These are phyloP conservation scores for Ophiostoma tasmaniense DNA, from an alignment of 2,329 filamentous ascomycete genomes.

Conservation along the genomic window DNA sequence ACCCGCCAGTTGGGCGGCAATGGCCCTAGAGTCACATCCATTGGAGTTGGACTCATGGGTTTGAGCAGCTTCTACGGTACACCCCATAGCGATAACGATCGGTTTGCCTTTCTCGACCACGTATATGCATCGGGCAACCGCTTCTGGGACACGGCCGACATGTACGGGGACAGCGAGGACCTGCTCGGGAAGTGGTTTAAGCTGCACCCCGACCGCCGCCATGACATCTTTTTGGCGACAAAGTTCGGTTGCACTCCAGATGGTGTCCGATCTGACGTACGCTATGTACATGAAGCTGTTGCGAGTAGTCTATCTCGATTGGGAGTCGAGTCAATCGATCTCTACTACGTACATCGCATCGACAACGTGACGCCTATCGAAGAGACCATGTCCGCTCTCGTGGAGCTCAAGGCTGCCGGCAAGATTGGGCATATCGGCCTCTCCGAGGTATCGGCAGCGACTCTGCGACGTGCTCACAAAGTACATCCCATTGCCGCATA, in stretches of 20 bases:
- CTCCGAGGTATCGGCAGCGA: slow-evolving; percentile 40
- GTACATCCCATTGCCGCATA: slow-evolving; percentile 43
- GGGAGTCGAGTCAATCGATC: slow-evolving; percentile 44
- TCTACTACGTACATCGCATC: slow-evolving; percentile 46
- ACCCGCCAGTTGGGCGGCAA: slow-evolving; percentile 38
- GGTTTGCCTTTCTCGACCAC: slow-evolving; percentile 34
- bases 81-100: slow-evolving; percentile 29
- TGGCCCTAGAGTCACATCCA: slow-evolving; percentile 37
- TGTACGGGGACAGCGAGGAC: slow-evolving; percentile 37
- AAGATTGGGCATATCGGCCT: slow-evolving; percentile 51
- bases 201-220: slow-evolving; percentile 30
- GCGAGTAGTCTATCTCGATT: slow-evolving; percentile 37
- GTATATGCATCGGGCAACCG: slow-evolving; percentile 34
- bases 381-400: slow-evolving; percentile 40
- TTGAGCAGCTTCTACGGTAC: slow-evolving; percentile 22
- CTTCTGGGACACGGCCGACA: slow-evolving; percentile 38
- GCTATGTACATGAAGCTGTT: slow-evolving; percentile 23
- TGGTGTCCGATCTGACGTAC: slow-evolving; percentile 25
- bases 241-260: slow-evolving; percentile 19
- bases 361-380: slow-evolving; percentile 38
- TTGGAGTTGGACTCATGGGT: slow-evolving; percentile 43
- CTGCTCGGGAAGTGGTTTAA: slow-evolving; percentile 38
- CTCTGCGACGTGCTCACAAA: slow-evolving; percentile 43
- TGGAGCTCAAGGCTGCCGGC: slow-evolving; percentile 39
- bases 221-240: slow-evolving; percentile 35